These are phyloP conservation scores for Primulina eburnea DNA, from an alignment of 257 asterid species.

Conservation along the genomic window DNA sequence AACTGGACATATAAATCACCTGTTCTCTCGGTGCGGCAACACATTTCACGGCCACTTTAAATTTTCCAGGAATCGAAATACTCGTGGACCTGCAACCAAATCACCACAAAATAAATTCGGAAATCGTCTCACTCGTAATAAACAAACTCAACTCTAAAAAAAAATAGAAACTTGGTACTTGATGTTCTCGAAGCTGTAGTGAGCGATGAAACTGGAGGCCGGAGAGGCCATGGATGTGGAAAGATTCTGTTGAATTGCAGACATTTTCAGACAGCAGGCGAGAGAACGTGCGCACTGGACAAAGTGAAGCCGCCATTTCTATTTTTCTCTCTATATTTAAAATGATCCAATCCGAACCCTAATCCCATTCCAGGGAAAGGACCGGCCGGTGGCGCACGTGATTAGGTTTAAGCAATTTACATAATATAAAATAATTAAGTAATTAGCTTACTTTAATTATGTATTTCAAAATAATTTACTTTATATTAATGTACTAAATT, in stretches of 20 bases:
- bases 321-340: too few relatives aligned
- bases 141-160: not conserved
- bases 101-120: not conserved
- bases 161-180: slow-evolving; percentile 31
- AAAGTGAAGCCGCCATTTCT: not conserved
- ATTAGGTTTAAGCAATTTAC: too few relatives aligned
- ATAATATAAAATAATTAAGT: too few relatives aligned
- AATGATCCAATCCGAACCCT: not conserved
- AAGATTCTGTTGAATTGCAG: slow-evolving; percentile 49
- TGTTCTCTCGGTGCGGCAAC: slow-evolving; percentile 72
- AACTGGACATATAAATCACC: slow-evolving; percentile 33
- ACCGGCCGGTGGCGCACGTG: too few relatives aligned
- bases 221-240: slow-evolving; percentile 60
- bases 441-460: too few relatives aligned
- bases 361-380: too few relatives aligned
- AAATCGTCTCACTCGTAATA: not conserved
- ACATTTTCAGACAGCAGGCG: slow-evolving; percentile 34
- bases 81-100: slow-evolving; percentile 44
- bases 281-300: too few relatives aligned
- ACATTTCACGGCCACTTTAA: slow-evolving; percentile 47
- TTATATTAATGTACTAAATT: too few relatives aligned
- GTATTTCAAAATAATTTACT: too few relatives aligned
- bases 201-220: slow-evolving; percentile 50
- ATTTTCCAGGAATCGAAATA: slow-evolving; percentile 44
- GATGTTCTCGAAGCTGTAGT: slow-evolving; percentile 37